These are phyloP conservation scores for Xenoacremonium recifei DNA, from an alignment of 2,329 filamentous ascomycete species.

Conservation along the genomic window DNA sequence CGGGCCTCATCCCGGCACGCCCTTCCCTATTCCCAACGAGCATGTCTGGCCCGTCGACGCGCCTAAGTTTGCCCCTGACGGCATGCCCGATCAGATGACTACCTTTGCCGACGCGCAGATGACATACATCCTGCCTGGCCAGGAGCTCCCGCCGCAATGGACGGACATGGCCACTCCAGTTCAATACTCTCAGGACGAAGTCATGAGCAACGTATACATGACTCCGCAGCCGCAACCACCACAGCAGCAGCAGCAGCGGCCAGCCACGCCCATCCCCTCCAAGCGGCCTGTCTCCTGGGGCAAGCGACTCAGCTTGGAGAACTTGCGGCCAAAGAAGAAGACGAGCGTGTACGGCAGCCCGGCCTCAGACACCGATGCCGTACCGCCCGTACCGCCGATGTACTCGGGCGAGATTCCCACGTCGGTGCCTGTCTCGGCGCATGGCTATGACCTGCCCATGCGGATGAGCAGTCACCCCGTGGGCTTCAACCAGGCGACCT, in stretches of 20 bases:
- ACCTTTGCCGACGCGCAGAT: slow-evolving; percentile 29
- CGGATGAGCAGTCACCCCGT: slow-evolving; percentile 24
- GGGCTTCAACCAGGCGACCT: slow-evolving; percentile 21
- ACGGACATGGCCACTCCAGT: slow-evolving; percentile 21
- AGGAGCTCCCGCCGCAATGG: slow-evolving; percentile 26
- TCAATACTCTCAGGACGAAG: slow-evolving; percentile 27
- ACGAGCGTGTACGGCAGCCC: slow-evolving; percentile 30
- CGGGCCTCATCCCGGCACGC: slow-evolving; percentile 41
- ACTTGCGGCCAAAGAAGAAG: slow-evolving; percentile 36
- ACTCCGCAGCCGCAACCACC: slow-evolving; percentile 12
- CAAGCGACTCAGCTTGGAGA: slow-evolving; percentile 37
- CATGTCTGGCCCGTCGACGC: slow-evolving; percentile 36
- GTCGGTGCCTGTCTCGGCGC: slow-evolving; percentile 18
- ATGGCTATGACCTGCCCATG: slow-evolving; percentile 27
- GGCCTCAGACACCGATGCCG: slow-evolving; percentile 23
- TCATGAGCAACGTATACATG: slow-evolving; percentile 27
- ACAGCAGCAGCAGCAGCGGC: slow-evolving; percentile 28
- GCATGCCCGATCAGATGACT: slow-evolving; percentile 36
- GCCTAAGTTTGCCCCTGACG: slow-evolving; percentile 39
- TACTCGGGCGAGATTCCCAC: slow-evolving; percentile 26
- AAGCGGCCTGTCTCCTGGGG: slow-evolving; percentile 40
- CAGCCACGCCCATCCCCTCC: slow-evolving; percentile 37
- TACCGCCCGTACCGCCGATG: slow-evolving; percentile 27
- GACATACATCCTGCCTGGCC: slow-evolving; percentile 30
- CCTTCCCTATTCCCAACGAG: slow-evolving; percentile 39